Evolutionary conservation across 2,329 filamentous ascomycete genomes (phyloP).

Genomic region (Fusarium nelsonii): DNA sequence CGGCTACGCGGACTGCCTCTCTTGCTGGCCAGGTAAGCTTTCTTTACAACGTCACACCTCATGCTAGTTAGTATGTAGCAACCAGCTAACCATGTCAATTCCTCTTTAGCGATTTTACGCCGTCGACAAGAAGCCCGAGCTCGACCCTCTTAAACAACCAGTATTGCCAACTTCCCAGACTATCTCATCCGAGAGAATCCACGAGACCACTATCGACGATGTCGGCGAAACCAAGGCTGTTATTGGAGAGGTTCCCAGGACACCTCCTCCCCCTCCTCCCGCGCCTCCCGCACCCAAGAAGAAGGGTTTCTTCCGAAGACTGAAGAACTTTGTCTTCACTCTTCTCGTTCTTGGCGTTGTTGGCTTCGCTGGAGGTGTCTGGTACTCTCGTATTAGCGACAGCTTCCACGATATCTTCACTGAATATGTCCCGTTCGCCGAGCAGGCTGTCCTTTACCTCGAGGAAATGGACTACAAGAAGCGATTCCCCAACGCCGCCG

Average conservation of each 20-base stretch:
- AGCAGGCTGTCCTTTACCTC: conserved; percentile 93
- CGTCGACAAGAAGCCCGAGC: conserved; percentile 65
- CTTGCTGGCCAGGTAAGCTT: conserved; percentile 52
- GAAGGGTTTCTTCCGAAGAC: conserved; percentile 76
- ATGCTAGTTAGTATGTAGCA: conserved; percentile 21
- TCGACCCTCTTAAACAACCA: conserved; percentile 62
- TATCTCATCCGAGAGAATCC: conserved; percentile 61
- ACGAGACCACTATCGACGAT: conserved; percentile 55
- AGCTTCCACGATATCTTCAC: conserved; percentile 99
- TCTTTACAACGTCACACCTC: conserved; percentile 53
- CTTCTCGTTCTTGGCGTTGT: conserved; percentile 80
- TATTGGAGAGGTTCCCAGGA: conserved; percentile 53
- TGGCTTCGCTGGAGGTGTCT: conserved; percentile 88
- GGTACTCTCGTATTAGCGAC: conserved; percentile 92
- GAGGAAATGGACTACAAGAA: conserved; percentile 95
- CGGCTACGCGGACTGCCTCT: conserved; percentile 52
- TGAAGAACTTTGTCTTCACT: conserved; percentile 82
- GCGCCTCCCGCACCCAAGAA: conserved; percentile 58
- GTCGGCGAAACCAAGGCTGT: conserved; percentile 55
- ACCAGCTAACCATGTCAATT: conserved; percentile 50
- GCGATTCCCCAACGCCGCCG: conserved; percentile 73
- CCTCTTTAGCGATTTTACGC: conserved; percentile 67
- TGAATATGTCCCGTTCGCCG: conserved; percentile 93
- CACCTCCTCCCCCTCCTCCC: conserved; percentile 49
- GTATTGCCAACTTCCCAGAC: conserved; percentile 68